Evolutionary conservation across 164 flowering plant species (phyloP).

Genomic region (Nymphaea thermarum): DNA sequence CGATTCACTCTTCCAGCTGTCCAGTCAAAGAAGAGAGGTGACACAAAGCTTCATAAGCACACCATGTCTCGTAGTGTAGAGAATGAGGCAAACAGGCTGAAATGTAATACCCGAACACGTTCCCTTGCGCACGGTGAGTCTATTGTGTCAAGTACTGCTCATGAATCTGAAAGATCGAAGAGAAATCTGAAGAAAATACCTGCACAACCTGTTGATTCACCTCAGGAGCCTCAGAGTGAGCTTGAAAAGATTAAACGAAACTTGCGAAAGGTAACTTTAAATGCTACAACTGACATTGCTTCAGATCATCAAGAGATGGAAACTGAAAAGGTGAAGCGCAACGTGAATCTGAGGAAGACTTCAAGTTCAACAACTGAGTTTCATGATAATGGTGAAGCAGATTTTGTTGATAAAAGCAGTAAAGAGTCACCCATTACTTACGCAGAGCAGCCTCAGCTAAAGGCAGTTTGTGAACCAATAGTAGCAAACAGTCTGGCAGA

Average conservation of each 20-base stretch:
- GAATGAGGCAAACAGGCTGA: slow-evolving; percentile 23
- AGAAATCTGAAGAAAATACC: slow-evolving; percentile 37
- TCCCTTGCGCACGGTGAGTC: slow-evolving; percentile 26
- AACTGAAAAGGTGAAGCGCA: too few relatives aligned
- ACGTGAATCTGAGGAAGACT: too few relatives aligned
- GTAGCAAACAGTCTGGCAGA: too few relatives aligned
- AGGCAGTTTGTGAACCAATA: too few relatives aligned
- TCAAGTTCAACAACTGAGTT: too few relatives aligned
- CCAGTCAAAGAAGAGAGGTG: slow-evolving; percentile 22
- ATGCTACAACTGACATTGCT: too few relatives aligned
- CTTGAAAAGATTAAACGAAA: slow-evolving; percentile 64
- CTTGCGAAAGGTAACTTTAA: slow-evolving; percentile 45
- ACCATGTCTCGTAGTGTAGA: slow-evolving; percentile 1
- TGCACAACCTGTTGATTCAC: slow-evolving; percentile 28
- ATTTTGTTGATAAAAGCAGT: too few relatives aligned
- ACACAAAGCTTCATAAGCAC: slow-evolving; percentile 23
- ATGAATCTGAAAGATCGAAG: slow-evolving; percentile 50
- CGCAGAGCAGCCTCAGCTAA: too few relatives aligned
- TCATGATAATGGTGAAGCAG: too few relatives aligned
- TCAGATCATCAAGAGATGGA: too few relatives aligned
- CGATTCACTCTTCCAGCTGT: slow-evolving; percentile 42
- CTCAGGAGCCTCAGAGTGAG: slow-evolving; percentile 49
- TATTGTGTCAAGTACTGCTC: slow-evolving; percentile 18
- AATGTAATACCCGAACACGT: slow-evolving; percentile 30
- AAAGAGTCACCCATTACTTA: too few relatives aligned